Evolutionary conservation across 257 asterid genomes (phyloP).

Genomic region (Asclepias syriaca): DNA sequence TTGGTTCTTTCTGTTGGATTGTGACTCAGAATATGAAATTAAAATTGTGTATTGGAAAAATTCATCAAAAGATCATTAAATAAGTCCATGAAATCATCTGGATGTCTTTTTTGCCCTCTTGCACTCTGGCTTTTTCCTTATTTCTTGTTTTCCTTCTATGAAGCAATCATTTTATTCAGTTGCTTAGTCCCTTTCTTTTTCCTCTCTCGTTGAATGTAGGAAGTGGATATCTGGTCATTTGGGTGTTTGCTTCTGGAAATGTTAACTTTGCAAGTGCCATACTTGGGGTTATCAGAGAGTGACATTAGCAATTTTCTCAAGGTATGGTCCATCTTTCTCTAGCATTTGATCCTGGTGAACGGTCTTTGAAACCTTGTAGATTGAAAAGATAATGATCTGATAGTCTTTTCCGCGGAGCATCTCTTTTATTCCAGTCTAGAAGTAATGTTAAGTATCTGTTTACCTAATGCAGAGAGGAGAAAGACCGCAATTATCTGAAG

Average conservation of each 20-base stretch:
- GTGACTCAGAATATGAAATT: too few species aligned
- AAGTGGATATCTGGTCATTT: constrained; percentile 90
- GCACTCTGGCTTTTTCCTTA: too few species aligned
- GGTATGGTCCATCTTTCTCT: constrained; percentile 30
- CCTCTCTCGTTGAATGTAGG: constrained; percentile 32
- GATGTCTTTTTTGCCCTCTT: background rate
- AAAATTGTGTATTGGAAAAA: too few species aligned
- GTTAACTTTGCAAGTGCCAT: constrained; percentile 69
- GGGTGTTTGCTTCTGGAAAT: constrained; percentile 84
- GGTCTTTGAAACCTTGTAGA: background rate
- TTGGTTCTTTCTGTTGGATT: too few species aligned
- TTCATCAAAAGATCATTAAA: background rate
- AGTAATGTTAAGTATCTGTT: constrained; percentile 1
- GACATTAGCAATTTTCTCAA: constrained; percentile 47
- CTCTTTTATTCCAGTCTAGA: background rate
- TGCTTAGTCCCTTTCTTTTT: constrained; percentile 13
- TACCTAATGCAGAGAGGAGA: constrained; percentile 29
- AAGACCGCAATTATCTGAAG: constrained; percentile 29
- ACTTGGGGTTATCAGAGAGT: constrained; percentile 45
- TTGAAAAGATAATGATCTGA: background rate
- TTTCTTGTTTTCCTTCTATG: background rate
- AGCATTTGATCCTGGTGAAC: background rate
- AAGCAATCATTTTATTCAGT: background rate
- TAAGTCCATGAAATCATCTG: background rate
- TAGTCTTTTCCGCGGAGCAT: background rate